Base-by-base conservation (phyloP, 2,329 filamentous ascomycete species). In the Aspergillus piperis region DNA sequence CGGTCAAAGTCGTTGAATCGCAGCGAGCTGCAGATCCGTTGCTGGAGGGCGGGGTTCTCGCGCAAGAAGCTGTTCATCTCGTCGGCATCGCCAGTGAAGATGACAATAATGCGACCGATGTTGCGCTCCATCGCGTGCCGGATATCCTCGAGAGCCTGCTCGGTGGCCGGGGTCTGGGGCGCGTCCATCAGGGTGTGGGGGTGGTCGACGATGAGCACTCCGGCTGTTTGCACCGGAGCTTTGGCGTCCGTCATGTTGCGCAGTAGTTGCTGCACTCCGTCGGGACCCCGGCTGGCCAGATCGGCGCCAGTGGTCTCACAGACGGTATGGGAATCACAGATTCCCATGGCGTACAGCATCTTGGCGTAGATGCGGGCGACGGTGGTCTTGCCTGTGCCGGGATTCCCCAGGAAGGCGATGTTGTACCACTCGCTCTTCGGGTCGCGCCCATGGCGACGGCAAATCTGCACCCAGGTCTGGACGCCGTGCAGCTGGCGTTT, bases 361-460 rank as follows among this genome's bases (percentile, higher is more conserved):
- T 64, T 64, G n/a, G 65, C 64, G 51, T 67, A 67, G 27, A 67
- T 60, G 11, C 64, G 61, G 1, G 65, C 65, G 17, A 67, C 59
- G 0, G 59, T 64, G 3, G 60, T 64, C 53, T 67, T 67, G 21
- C 65, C 65, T 19, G 62, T 67, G 10, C 65, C 65, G 4, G 64
- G 59, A 50, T 67, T 66, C 3, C 65, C 65, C 25, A 65, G 55
- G n/a, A 66, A 55, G 25, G 58, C 62, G 38, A 67, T 64, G 25
- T 65, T 66, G 53, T 66, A 67, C 62, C 65, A 66, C 36, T 67
- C 65, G n/a, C 57, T 58, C 44, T 61, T 58, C 7, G 65, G 65
- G 21, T 67, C 65, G 11, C 64, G 60, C 4, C 65, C 65, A 57
- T 67, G 65, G 13, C 64, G 60, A 23, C 64, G 65, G 38, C 65